A percentile compares a stretch with the other conserved stretches of the same genome.
phyloP scores from a whole-genome alignment of 495 filamentous ascomycete genomes.

The Penicillium paxilli region DNA sequence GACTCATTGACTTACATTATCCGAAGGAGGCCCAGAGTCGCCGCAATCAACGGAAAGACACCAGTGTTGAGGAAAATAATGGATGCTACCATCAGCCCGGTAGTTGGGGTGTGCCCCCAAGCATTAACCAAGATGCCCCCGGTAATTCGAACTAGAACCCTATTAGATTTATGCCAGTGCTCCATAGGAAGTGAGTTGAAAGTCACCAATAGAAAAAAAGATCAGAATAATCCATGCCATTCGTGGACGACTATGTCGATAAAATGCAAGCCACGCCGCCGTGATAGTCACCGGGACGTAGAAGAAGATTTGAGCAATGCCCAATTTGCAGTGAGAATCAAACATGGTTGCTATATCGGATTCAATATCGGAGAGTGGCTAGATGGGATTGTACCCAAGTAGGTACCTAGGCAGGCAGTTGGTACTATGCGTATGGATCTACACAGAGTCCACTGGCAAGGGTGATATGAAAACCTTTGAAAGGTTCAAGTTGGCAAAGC shows the following conservation, averaged over 20 bases:
- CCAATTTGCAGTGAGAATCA: conserved; percentile 20
- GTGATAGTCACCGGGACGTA: conserved; percentile 19
- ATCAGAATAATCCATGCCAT: conserved; percentile 20
- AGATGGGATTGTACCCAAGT: too few species aligned
- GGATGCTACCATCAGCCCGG: conserved; percentile 20
- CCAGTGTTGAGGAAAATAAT: conserved; percentile 28
- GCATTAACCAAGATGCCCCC: not conserved
- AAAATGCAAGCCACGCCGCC: conserved; percentile 12
- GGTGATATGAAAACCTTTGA: too few species aligned
- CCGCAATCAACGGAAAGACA: conserved; percentile 26
- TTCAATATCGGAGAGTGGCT: too few species aligned
- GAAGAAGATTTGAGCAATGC: conserved; percentile 27
- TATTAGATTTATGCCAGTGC: not conserved
- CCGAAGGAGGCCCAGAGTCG: conserved; percentile 26
- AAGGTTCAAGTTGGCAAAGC: too few species aligned
- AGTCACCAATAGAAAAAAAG: not conserved
- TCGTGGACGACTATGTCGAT: conserved; percentile 22
- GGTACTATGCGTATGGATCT: too few species aligned
- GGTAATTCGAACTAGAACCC: conserved; percentile 17
- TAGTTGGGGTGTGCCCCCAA: conserved; percentile 15
- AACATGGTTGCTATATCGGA: too few species aligned
- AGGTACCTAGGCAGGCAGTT: too few species aligned
- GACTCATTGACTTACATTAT: conserved; percentile 22
- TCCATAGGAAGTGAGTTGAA: not conserved
- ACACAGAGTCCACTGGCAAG: too few species aligned